Evolutionary conservation across 2,329 filamentous ascomycete species (phyloP), one percentile per base, ranked within the genome.

Genomic region (Aspergillus transmontanensis): DNA sequence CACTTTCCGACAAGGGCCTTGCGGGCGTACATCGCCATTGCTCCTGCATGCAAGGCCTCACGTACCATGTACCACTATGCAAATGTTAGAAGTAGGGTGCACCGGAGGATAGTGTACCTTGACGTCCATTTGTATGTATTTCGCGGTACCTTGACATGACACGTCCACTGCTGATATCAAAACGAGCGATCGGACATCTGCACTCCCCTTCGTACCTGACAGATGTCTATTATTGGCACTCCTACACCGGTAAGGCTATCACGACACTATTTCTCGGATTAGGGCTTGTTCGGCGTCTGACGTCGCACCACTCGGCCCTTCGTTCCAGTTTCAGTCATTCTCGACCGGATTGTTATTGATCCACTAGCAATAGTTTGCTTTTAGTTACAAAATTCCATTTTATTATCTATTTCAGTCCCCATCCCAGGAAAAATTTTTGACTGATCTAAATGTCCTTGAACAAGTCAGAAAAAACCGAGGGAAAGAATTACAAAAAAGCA

Each of bases 191-290:
- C 45, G 41, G 56, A 64, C 41, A 59, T 61, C 60, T 66, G 63
- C 65, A 65, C 58, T 64, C 54, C 28, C 57, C 30, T 64, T 36
- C 55, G 66, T 68, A 68, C 66, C 66, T 68, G 66, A 64, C 66
- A 68, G 65, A 63, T 67, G 53, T 62, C 61, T 62, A 67, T 64
- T 56, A 65, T 62, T 64, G 57, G 62, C 36, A 43, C 11, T 61
- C 28, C 56, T 61, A 58, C n/a, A 66, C 58, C 55, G 62, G 60
- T 58, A 65, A 65, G 65, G 60, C 58, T 66, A 65, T 58, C 59
- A 66, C 39, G 48, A 56, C 48, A 53, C 59, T 58, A 39, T 43
- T 36, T 26, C 60, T 57, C 19, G 19, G 28, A n/a, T 53, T 45
- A 46, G 53, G 46, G 46, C 30, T 43, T 36, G 34, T 54, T 46